A percentile compares a stretch with the other conserved stretches of the same genome.
Evolutionary conservation across 176 grass and related monocot genomes (phyloP).

Genomic region (Chloris gayana): DNA sequence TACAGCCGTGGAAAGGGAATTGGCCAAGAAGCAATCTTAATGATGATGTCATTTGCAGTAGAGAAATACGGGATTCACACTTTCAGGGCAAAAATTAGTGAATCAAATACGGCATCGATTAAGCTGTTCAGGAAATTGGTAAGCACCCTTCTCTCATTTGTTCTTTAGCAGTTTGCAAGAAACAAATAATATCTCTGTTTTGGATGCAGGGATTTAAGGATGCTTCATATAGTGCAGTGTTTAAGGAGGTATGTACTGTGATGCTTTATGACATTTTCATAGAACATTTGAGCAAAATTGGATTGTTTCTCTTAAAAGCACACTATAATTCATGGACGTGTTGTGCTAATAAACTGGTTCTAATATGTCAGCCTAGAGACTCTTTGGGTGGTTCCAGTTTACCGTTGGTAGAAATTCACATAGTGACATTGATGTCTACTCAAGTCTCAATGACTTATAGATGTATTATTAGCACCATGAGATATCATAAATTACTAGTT

Average conservation of each 20-base stretch:
- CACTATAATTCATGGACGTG: neutral
- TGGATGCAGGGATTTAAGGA: slow-evolving; percentile 70
- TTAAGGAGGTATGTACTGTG: slow-evolving; percentile 66
- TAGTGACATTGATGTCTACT: neutral
- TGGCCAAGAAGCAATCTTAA: slow-evolving; percentile 65
- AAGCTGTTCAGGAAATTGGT: slow-evolving; percentile 89
- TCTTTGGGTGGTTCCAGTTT: neutral
- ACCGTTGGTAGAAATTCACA: neutral
- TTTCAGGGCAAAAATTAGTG: slow-evolving; percentile 87
- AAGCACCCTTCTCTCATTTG: neutral
- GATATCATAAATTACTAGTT: slow-evolving; percentile 4
- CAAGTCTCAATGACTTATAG: neutral
- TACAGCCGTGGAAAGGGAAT: slow-evolving; percentile 78
- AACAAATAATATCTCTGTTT: slow-evolving; percentile 13
- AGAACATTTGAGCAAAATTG: neutral
- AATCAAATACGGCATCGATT: slow-evolving; percentile 77
- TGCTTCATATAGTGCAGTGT: slow-evolving; percentile 72
- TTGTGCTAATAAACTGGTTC: too few relatives aligned
- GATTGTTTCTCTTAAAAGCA: neutral
- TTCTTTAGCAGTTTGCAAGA: neutral
- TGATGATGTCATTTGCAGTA: slow-evolving; percentile 88
- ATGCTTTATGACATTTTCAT: neutral
- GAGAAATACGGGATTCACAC: slow-evolving; percentile 72
- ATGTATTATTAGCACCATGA: neutral
- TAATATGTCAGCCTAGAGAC: neutral